Evolutionary conservation across 176 grass and related monocot genomes (phyloP), one percentile per base, ranked within the genome.

Genomic region (Eleusine coracana): DNA sequence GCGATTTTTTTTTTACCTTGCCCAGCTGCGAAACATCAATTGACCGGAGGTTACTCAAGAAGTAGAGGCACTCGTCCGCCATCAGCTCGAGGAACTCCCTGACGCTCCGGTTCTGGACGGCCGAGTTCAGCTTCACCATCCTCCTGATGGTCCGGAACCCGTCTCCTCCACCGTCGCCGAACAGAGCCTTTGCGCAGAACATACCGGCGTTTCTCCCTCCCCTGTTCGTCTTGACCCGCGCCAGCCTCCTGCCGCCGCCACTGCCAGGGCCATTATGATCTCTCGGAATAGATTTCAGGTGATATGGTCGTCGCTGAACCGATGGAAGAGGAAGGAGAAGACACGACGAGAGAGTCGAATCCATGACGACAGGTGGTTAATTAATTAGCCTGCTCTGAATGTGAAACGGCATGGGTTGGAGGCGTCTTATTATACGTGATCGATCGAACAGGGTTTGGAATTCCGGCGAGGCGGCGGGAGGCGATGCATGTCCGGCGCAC

Each of bases 21-120:
- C 72, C 55, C 16, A 93, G 2, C 28, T 78, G 34, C 1, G 73
- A 51, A 6, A 73, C 14, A 2, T 83, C 58, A 3, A 92, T 6
- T 54, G 91, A 25, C 1, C 69, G 54, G 36, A 95, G 29, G 55
- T 61, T 68, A 8, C 12, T 1, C 45, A 44, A 54, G 58, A 86
- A 71, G 29, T 91, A 90, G 10, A 45, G 69, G 82, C 86, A 95
- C 78, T 92, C 92, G 0, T 98, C 92, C 7, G 31, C 49, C 20
- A 84, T 10, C n/a, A 95, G 85, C 36, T 88, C 83, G 0, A 86
- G 20, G 0, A 98, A 62, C 84, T 95, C 87, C 68, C 82, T 88
- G 36, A 90, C 28, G 59, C 91, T 92, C 68, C 76, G 77, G 79
- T 98, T 98, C 77, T 89, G 80, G 52, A 95, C 83, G n/a, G 91